Percentiles rank a stretch among this genome's conserved stretches.
These are phyloP conservation scores for Meripilus lineatus DNA, from an alignment of 1,284 basidiomycete species.

Conservation along the genomic window DNA sequence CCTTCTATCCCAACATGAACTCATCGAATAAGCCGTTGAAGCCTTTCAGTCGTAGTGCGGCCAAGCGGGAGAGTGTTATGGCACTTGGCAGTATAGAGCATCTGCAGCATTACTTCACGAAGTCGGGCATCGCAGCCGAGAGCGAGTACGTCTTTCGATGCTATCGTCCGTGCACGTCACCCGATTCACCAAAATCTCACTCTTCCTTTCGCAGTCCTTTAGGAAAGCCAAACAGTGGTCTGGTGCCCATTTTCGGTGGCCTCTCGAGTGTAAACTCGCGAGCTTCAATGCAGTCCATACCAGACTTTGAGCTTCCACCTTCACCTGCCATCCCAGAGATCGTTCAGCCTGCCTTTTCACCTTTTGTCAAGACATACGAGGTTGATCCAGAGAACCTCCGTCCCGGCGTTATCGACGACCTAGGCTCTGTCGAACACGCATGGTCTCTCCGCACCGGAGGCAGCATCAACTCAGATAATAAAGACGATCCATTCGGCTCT, in stretches of 20 bases:
- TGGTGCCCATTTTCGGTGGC: slow-evolving; percentile 73
- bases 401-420: slow-evolving; percentile 67
- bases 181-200: slow-evolving; percentile 9
- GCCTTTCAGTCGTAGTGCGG: slow-evolving; percentile 80
- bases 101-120: slow-evolving; percentile 85
- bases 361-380: slow-evolving; percentile 58
- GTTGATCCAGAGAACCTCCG: slow-evolving; percentile 68
- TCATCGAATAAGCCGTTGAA: slow-evolving; percentile 67
- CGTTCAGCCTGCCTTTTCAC: slow-evolving; percentile 40
- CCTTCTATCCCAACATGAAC: slow-evolving; percentile 73
- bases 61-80: slow-evolving; percentile 84
- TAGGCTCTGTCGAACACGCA: slow-evolving; percentile 49
- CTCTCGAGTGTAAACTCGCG: slow-evolving; percentile 34
- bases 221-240: slow-evolving; percentile 51
- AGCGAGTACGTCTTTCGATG: slow-evolving; percentile 49
- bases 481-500: slow-evolving; percentile 16
- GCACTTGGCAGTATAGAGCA: slow-evolving; percentile 83
- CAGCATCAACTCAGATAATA: slow-evolving; percentile 21
- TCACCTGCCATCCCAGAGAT: slow-evolving; percentile 54
- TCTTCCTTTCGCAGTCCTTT: too few relatives aligned
- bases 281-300: slow-evolving; percentile 32
- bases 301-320: slow-evolving; percentile 60
- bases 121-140: slow-evolving; percentile 71
- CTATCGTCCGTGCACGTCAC: slow-evolving; percentile 7
- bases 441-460: slow-evolving; percentile 42